Percentiles rank a stretch among this genome's conserved stretches.
These are phyloP conservation scores for Boletales sp. DNA, from an alignment of 768 basidiomycete genomes.

Conservation along the genomic window DNA sequence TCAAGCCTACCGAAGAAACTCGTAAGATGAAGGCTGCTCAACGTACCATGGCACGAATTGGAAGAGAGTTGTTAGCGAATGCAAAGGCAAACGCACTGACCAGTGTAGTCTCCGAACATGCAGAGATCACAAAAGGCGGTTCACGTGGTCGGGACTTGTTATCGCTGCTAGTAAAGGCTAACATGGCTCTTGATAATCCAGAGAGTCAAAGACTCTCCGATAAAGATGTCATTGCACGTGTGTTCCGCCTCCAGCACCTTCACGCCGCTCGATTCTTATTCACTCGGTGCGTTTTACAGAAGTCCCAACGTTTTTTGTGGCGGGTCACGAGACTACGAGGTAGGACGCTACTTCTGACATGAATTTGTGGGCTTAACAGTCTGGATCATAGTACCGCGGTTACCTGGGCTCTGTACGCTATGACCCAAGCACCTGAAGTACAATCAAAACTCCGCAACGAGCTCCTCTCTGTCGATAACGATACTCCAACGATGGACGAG, in stretches of 20 bases:
- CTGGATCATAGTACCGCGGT: constrained; percentile 31
- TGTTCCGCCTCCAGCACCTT: constrained; percentile 13
- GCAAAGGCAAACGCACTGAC: constrained; percentile 42
- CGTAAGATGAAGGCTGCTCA: constrained; percentile 27
- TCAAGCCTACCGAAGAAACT: constrained; percentile 20
- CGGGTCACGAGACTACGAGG: constrained; percentile 60
- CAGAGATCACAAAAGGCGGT: constrained; percentile 32
- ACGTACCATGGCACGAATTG: constrained; percentile 47
- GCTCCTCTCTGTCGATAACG: constrained; percentile 45
- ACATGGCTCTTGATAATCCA: constrained; percentile 57
- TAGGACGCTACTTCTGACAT: constrained; percentile 4
- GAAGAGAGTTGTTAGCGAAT: constrained; percentile 42
- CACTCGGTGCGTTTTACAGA: constrained; percentile 31
- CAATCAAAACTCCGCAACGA: constrained; percentile 62
- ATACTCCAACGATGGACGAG: constrained; percentile 66
- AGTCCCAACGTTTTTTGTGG: constrained; percentile 57
- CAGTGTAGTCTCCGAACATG: constrained; percentile 15
- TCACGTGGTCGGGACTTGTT: constrained; percentile 50
- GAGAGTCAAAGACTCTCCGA: constrained; percentile 55
- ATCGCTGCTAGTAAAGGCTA: constrained; percentile 57
- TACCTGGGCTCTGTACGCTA: constrained; percentile 57
- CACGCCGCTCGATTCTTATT: too few relatives aligned
- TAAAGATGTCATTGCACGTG: constrained; percentile 56
- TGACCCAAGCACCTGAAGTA: constrained; percentile 44
- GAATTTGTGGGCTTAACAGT: background rate